A percentile compares a stretch with the other conserved stretches of the same genome.
phyloP scores from a whole-genome alignment of 768 basidiomycete genomes.

The Auricularia sp. region DNA sequence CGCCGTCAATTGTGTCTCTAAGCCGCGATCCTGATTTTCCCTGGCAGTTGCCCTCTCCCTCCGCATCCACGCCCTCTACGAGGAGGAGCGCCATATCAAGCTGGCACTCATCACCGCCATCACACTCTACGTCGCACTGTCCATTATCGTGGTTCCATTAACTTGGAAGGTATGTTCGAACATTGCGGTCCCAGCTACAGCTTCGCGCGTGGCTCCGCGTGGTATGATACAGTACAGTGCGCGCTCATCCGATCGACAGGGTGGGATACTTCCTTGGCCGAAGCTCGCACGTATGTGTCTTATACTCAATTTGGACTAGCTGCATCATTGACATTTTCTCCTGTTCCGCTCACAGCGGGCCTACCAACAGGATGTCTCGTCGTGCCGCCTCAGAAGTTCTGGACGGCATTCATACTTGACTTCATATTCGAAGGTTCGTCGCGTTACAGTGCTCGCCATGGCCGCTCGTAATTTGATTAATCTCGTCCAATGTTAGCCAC shows the following conservation, averaged over 20 bases:
- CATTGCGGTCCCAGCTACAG: background rate
- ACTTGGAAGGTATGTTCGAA: background rate
- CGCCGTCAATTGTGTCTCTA: background rate
- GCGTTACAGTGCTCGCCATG: background rate
- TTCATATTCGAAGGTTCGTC: background rate
- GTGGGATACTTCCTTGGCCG: background rate
- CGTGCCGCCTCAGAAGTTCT: background rate
- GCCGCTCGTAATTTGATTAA: background rate
- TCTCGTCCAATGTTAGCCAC: background rate
- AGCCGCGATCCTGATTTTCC: background rate
- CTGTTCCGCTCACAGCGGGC: background rate
- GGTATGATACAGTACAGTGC: background rate
- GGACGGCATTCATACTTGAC: background rate
- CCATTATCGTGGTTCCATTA: background rate
- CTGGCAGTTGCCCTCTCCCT: background rate
- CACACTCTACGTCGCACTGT: background rate
- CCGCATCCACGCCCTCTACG: background rate
- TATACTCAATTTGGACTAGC: background rate
- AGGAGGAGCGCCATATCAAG: background rate
- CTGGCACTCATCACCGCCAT: background rate
- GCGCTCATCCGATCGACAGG: background rate
- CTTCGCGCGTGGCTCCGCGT: background rate
- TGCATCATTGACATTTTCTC: background rate
- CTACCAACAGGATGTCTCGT: background rate
- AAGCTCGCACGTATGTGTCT: background rate